These are phyloP conservation scores for Pinus albicaulis DNA, from an alignment of 75 land plant species.

Conservation along the genomic window DNA sequence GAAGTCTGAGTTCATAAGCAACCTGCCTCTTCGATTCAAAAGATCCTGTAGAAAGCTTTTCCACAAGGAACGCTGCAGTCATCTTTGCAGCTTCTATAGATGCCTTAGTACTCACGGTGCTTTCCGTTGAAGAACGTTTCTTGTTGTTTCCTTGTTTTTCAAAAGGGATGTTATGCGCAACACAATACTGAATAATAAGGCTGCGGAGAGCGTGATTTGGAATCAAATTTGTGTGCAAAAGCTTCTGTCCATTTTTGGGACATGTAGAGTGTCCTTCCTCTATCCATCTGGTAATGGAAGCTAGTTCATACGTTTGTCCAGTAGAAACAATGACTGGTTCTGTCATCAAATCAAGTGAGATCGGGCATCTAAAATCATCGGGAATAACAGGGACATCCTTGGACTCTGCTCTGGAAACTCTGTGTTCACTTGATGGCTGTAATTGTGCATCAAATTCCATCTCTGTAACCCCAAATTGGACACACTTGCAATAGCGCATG, in stretches of 20 bases:
- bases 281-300: slow-evolving; percentile 63
- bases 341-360: slow-evolving; percentile 70
- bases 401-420: neutral
- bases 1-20: slow-evolving; percentile 63
- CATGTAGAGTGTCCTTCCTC: slow-evolving; percentile 66
- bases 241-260: slow-evolving; percentile 68
- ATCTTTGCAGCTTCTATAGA: too few relatives aligned
- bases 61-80: too few relatives aligned
- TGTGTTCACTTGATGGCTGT: neutral
- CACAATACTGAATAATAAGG: slow-evolving; percentile 36
- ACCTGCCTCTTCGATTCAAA: slow-evolving; percentile 7
- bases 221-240: slow-evolving; percentile 47
- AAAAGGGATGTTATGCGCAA: slow-evolving; percentile 43
- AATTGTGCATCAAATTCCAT: neutral
- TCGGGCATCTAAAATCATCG: slow-evolving; percentile 69
- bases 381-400: slow-evolving; percentile 24
- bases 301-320: slow-evolving; percentile 82
- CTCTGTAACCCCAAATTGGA: slow-evolving; percentile 10
- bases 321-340: slow-evolving; percentile 81
- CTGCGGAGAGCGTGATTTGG: slow-evolving; percentile 60
- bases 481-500: slow-evolving; percentile 16
- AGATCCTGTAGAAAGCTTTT: too few relatives aligned
- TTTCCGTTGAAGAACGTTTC: slow-evolving; percentile 28
- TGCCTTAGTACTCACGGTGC: slow-evolving; percentile 40
- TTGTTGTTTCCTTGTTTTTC: slow-evolving; percentile 4